phyloP scores from a whole-genome alignment of 1,284 basidiomycete species.

The Rhodotorula glutinis region DNA sequence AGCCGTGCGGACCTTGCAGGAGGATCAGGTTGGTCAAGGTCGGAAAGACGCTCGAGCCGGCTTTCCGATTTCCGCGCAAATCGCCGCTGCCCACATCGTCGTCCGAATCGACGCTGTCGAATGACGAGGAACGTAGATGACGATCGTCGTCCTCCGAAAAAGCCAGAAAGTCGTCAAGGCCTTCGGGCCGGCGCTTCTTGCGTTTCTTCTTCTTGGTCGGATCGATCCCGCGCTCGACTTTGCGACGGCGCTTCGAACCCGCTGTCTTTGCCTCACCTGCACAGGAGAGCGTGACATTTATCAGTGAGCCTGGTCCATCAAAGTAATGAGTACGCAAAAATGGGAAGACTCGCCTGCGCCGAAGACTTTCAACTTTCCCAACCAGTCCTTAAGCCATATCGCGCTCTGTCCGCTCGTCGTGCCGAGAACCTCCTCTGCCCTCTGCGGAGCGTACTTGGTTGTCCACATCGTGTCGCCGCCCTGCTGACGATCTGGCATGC shows the following conservation, averaged over 20 bases:
- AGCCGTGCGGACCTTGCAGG: conserved; percentile 74
- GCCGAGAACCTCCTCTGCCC: conserved; percentile 72
- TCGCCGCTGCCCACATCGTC: conserved; percentile 15
- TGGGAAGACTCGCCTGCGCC: conserved; percentile 49
- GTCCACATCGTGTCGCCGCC: conserved; percentile 56
- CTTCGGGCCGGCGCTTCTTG: conserved; percentile 38
- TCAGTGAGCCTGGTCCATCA: no score
- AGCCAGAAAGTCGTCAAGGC: conserved; percentile 47
- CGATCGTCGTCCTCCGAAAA: conserved; percentile 43
- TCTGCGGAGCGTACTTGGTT: conserved; percentile 70
- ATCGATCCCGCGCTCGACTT: conserved; percentile 25
- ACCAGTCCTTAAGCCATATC: conserved; percentile 75
- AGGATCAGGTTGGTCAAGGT: conserved; percentile 77
- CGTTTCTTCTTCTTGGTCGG: conserved; percentile 31
- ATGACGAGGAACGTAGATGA: conserved; percentile 8
- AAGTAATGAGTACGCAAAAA: no score
- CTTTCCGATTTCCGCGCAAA: conserved; percentile 12
- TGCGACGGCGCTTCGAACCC: conserved; percentile 15
- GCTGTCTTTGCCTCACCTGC: neutral
- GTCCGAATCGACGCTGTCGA: conserved; percentile 3
- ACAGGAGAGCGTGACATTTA: no score
- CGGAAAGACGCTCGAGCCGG: conserved; percentile 47
- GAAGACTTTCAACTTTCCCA: conserved; percentile 65
- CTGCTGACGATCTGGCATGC: neutral
- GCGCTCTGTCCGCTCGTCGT: conserved; percentile 64